phyloP scores from a whole-genome alignment of 2,329 filamentous ascomycete species.

The Graphilbum fragrans region DNA sequence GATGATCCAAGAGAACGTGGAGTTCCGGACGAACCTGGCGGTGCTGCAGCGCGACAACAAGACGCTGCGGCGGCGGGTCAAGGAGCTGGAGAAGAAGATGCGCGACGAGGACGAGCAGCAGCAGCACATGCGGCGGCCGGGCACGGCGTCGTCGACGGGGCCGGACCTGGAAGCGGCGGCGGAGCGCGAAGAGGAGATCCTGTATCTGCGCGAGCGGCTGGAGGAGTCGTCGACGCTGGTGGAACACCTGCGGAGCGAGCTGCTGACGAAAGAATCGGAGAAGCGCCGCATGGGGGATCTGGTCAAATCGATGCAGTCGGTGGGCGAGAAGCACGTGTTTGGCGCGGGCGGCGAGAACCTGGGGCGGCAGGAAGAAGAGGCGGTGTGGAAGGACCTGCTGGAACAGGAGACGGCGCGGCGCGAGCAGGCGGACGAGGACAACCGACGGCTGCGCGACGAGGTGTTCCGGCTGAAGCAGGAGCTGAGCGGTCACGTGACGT shows the following conservation, averaged over 20 bases:
- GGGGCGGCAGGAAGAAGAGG: constrained; percentile 50
- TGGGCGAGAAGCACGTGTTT: constrained; percentile 38
- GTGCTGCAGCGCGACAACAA: constrained; percentile 89
- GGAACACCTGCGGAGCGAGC: constrained; percentile 69
- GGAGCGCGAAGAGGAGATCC: constrained; percentile 73
- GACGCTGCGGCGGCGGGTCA: constrained; percentile 63
- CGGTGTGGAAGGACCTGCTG: constrained; percentile 90
- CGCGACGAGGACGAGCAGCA: constrained; percentile 51
- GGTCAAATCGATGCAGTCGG: constrained; percentile 47
- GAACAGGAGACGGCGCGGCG: constrained; percentile 83
- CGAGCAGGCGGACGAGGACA: constrained; percentile 85
- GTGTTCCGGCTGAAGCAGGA: constrained; percentile 60
- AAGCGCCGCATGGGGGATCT: constrained; percentile 78
- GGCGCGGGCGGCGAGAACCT: constrained; percentile 29
- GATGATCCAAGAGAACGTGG: constrained; percentile 95
- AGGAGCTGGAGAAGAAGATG: constrained; percentile 75
- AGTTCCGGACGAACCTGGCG: constrained; percentile 80
- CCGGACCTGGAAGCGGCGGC: constrained; percentile 43
- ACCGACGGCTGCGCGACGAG: constrained; percentile 72
- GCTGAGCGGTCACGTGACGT: constrained; percentile 12
- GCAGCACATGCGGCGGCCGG: constrained; percentile 18
- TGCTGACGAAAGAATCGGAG: constrained; percentile 67
- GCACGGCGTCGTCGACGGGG: constrained; percentile 43
- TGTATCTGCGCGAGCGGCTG: constrained; percentile 73
- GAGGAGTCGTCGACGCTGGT: constrained; percentile 77